These are phyloP conservation scores for Cadophora sp. DNA, from an alignment of 2,329 filamentous ascomycete genomes.

Conservation along the genomic window DNA sequence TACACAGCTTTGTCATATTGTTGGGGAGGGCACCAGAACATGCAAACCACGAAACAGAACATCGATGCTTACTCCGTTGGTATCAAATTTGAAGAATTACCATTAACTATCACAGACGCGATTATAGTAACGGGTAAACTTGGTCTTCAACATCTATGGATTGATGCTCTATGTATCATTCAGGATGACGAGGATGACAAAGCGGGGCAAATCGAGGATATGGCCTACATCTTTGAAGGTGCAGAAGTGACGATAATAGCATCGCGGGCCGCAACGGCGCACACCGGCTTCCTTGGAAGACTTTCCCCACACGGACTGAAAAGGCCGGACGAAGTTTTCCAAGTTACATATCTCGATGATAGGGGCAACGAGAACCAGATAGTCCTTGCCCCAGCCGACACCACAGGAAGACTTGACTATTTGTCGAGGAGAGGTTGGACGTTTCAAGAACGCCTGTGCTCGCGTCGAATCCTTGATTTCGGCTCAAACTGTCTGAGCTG, in stretches of 20 bases:
- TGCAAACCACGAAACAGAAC: background rate
- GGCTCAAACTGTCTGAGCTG: background rate
- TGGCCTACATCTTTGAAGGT: background rate
- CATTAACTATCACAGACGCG: background rate
- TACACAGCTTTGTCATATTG: background rate
- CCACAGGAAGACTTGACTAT: background rate
- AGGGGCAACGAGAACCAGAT: background rate
- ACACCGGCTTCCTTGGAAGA: background rate
- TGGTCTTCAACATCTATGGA: background rate
- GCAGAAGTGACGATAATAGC: background rate
- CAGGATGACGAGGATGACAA: background rate
- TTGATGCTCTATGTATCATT: background rate
- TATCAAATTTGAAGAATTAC: background rate
- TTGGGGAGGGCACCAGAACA: background rate
- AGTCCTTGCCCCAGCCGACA: background rate
- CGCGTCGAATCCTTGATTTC: background rate
- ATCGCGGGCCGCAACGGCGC: background rate
- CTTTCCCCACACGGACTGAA: background rate
- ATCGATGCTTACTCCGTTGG: background rate
- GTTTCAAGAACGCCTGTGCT: background rate
- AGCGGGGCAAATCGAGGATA: background rate
- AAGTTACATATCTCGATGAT: background rate
- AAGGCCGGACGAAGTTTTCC: background rate
- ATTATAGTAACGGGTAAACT: background rate
- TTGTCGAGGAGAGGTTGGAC: background rate